Evolutionary conservation across 441 rosid species (phyloP), one percentile per base, ranked within the genome.

Genomic region (Populus tomentosa): DNA sequence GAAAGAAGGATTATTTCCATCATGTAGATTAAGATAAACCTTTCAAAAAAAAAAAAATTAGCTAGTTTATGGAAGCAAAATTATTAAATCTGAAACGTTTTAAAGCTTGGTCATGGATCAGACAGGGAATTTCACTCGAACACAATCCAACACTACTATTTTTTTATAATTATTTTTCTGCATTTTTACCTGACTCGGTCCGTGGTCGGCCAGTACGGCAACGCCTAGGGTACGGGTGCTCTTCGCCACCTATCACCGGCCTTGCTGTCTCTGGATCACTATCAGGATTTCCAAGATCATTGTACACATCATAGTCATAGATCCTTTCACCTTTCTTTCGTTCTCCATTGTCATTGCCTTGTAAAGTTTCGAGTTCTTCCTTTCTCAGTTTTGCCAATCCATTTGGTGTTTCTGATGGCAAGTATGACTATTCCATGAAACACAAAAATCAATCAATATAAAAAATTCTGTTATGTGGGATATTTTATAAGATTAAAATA

Each of bases 211-310:
- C 95, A 0, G 98, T 90, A 62, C 92, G 79, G 76, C 94, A 85
- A 10, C 98, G 92, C 63, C 97, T 84, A 24, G 98, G 98, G 40
- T 93, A 93, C 9, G 94, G 95, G 11, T 78, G 79, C 11, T 77
- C 46, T 73, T 83, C 38, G 18, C 93, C 89, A 9, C 97, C 98
- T 7, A 93, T 80, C 6, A 89, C 91, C 0, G 95, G 93, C n/a
- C 97, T 86, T 26, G 80, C 74, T 16, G 77, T 71, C 2, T 81
- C 79, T 0, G 30, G 11, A 8, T 62, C 35, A 0, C 2, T 38
- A 36, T 90, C 97, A 0, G 98, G 95, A 5, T 85, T 77, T 0
- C 96, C 96, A 0, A 92, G 79, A 67, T 94, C 97, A 67, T 88
- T 85, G 75, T 88, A 86, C 30, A 82, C 82, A 32, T 88, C 89